These are phyloP conservation scores for Avena atlantica DNA, from an alignment of 176 grass and related monocot genomes.

Conservation along the genomic window DNA sequence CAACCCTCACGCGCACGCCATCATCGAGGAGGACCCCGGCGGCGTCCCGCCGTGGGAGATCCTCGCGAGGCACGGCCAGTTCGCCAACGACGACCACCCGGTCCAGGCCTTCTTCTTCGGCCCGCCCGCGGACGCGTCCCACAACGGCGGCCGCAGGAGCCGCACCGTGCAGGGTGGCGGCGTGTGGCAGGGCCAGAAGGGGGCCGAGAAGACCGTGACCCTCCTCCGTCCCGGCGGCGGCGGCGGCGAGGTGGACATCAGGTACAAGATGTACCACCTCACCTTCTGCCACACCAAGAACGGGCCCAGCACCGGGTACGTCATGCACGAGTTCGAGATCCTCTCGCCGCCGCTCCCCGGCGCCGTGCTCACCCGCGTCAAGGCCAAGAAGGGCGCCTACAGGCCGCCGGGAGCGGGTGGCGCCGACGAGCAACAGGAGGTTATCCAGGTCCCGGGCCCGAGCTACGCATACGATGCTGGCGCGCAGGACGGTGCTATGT, in stretches of 20 bases:
- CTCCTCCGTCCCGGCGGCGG: not conserved
- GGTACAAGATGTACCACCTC: not conserved
- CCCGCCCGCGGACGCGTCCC: not conserved
- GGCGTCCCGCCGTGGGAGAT: constrained; percentile 39
- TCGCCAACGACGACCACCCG: not conserved
- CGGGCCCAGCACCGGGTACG: not conserved
- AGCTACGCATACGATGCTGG: not conserved
- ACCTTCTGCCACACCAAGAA: not conserved
- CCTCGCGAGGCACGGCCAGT: not conserved
- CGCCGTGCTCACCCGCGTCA: constrained; percentile 15
- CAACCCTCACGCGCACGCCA: not conserved
- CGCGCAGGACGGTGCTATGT: not conserved
- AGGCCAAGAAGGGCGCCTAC: not conserved
- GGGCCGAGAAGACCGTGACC: not conserved
- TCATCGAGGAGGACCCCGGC: constrained; percentile 19
- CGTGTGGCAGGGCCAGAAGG: constrained; percentile 27
- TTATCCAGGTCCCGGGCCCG: not conserved
- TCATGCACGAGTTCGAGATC: constrained; percentile 29
- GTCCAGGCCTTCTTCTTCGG: constrained; percentile 33
- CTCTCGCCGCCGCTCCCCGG: not conserved
- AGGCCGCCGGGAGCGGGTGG: no score
- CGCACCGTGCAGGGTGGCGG: not conserved
- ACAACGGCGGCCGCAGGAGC: not conserved
- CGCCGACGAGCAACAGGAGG: not conserved
- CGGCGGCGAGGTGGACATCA: not conserved